Evolutionary conservation across 345 rosid species (phyloP).

Genomic region (Sonneratia caseolaris): DNA sequence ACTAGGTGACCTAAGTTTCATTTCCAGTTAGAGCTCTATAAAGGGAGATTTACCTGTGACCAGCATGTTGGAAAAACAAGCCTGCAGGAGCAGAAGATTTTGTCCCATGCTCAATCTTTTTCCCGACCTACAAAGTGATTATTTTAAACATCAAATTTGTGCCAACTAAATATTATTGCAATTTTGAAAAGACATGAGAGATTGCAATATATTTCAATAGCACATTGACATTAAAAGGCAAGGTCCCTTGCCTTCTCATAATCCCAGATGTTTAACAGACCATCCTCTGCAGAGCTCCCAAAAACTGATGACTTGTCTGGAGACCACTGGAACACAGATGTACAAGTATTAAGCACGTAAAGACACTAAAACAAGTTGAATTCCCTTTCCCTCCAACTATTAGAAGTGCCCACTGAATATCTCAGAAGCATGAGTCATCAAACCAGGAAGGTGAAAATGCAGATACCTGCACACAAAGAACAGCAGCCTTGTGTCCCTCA

Average conservation of each 20-base stretch:
- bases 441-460: not conserved
- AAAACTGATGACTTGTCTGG: conserved; percentile 85
- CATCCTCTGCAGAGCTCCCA: conserved; percentile 97
- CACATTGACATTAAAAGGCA: not conserved
- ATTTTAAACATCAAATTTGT: not conserved
- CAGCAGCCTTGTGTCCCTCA: conserved; percentile 90
- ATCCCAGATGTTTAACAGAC: conserved; percentile 91
- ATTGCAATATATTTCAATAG: not conserved
- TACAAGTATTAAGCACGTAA: not conserved
- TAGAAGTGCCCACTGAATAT: not conserved
- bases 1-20: too few species aligned
- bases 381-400: not conserved
- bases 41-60: conserved; percentile 9
- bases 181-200: not conserved
- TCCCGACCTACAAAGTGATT: conserved; percentile 32
- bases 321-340: conserved; percentile 58
- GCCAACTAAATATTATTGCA: not conserved
- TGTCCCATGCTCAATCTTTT: conserved; percentile 26
- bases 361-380: not conserved
- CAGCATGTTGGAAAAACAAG: conserved; percentile 63
- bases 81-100: conserved; percentile 38
- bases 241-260: conserved; percentile 54
- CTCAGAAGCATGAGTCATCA: not conserved
- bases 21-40: not conserved
- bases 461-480: conserved; percentile 81